Percentiles rank a stretch among this genome's conserved stretches.
Evolutionary conservation across 352 stramenopile species (phyloP).

Genomic region (Globisporangium recalcitrans): DNA sequence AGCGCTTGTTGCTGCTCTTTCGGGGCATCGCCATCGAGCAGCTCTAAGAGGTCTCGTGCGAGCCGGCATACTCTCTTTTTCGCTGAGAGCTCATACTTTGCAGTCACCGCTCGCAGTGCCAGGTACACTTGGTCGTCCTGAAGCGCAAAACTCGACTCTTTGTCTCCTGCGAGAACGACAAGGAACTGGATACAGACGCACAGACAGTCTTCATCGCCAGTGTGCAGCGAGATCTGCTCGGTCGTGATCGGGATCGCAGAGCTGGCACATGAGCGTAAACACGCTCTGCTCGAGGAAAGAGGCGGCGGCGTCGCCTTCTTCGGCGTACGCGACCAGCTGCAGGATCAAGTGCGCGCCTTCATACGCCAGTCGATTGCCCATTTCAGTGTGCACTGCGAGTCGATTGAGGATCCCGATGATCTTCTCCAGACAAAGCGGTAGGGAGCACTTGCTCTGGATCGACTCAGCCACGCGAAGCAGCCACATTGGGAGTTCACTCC

Average conservation of each 20-base stretch:
- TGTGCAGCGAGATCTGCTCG: constrained; percentile 25
- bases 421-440: constrained; percentile 34
- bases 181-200: constrained; percentile 29
- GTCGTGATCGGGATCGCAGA: constrained; percentile 31
- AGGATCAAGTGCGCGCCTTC: constrained; percentile 27
- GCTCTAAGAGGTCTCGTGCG: constrained; percentile 21
- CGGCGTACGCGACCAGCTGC: constrained; percentile 21
- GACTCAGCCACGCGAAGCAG: constrained; percentile 25
- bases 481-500: constrained; percentile 29
- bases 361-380: constrained; percentile 19
- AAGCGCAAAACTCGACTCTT: constrained; percentile 16
- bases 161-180: constrained; percentile 20
- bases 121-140: constrained; percentile 24
- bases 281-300: constrained; percentile 26
- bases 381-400: constrained; percentile 23
- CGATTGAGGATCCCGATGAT: constrained; percentile 35
- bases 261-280: constrained; percentile 26
- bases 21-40: neutral
- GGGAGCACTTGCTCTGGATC: constrained; percentile 20
- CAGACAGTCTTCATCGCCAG: constrained; percentile 29
- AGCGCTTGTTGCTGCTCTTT: neutral
- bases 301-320: constrained; percentile 5
- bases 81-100: constrained; percentile 17
- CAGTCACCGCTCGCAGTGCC: constrained; percentile 15
- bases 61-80: constrained; percentile 20